Percentiles rank a stretch among this genome's conserved stretches.
These are phyloP conservation scores for Lactarius quietus DNA, from an alignment of 768 basidiomycete species.

Conservation along the genomic window DNA sequence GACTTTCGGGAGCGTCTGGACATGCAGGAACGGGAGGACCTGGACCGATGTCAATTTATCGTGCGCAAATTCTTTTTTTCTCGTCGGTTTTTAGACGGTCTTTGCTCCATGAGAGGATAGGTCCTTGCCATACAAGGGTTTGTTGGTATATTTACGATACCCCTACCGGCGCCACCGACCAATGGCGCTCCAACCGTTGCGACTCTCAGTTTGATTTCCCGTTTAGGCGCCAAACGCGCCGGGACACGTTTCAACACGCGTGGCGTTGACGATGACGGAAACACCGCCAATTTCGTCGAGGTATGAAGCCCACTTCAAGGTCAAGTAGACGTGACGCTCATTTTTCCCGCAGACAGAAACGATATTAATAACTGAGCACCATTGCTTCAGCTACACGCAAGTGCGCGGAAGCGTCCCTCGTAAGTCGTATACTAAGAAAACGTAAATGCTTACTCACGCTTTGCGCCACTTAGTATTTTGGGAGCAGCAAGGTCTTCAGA, in stretches of 20 bases:
- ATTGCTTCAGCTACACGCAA: constrained; percentile 90
- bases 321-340: constrained; percentile 1
- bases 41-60: constrained; percentile 83
- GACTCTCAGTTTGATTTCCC: constrained; percentile 76
- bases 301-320: constrained; percentile 34
- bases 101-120: constrained; percentile 36
- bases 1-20: constrained; percentile 84
- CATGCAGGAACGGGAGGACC: constrained; percentile 57
- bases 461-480: constrained; percentile 71
- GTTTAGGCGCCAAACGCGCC: constrained; percentile 91
- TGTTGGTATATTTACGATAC: constrained; percentile 77
- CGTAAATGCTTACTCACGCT: constrained; percentile 9
- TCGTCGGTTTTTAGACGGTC: constrained; percentile 16
- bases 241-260: constrained; percentile 97
- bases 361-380: constrained; percentile 79
- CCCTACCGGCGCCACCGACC: constrained; percentile 70
- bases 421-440: constrained; percentile 44
- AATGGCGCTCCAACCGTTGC: constrained; percentile 69
- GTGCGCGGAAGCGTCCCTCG: constrained; percentile 93
- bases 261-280: constrained; percentile 93
- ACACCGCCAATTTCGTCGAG: constrained; percentile 96
- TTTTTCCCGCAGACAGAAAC: constrained; percentile 72
- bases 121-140: constrained; percentile 93
- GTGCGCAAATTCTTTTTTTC: constrained; percentile 43
- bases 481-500: constrained; percentile 96